Base-by-base conservation (phyloP, 2,329 filamentous ascomycete species). In the Metarhizium brunneum region DNA sequence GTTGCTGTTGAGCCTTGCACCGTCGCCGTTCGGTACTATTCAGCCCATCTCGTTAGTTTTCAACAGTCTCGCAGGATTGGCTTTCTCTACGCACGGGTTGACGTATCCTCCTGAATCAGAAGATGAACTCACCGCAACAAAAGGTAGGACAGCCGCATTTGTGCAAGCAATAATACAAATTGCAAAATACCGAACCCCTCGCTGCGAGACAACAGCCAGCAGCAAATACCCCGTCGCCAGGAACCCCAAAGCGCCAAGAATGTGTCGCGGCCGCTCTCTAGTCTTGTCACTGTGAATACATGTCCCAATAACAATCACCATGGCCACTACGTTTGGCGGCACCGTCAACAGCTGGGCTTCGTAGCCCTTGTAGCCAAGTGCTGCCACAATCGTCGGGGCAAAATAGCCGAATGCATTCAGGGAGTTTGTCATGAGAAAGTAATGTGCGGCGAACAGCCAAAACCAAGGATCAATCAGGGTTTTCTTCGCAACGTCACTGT, bases 341-440 rank as follows among this genome's bases (percentile, higher is more conserved):
- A 71, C 68, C 1, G 68, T 71, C 20, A 71, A 59, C 3, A 71
- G 60, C 56, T 71, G 69, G 3, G 68, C 70, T n/a, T 63, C 54
- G 52, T 69, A 58, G 1, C 64, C 65, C 25, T 59, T 57, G 57
- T 70, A 71, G 16, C 69, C 69, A 11, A 71, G 67, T 2, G 65
- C 63, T 18, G 68, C 61, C 25, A 71, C 64, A 30, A 71, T 71
- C 1, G 69, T 67, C 2, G 69, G 69, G 0, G 66, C 63, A 38
- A 71, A 71, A 59, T 71, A 71, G 2, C 64, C 65, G 6, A 70
- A 65, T 1, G 69, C 66, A 58, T 69, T 69, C 57, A 68, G 66
- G 0, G 67, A 69, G 63, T 69, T 68, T 48, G 64, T 63, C 65
- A 65, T 70, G 63, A 63, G 61, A 54, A 64, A 66, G 54, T 67